These are phyloP conservation scores for Avena sativa DNA, from an alignment of 176 grass and related monocot species.

Conservation along the genomic window DNA sequence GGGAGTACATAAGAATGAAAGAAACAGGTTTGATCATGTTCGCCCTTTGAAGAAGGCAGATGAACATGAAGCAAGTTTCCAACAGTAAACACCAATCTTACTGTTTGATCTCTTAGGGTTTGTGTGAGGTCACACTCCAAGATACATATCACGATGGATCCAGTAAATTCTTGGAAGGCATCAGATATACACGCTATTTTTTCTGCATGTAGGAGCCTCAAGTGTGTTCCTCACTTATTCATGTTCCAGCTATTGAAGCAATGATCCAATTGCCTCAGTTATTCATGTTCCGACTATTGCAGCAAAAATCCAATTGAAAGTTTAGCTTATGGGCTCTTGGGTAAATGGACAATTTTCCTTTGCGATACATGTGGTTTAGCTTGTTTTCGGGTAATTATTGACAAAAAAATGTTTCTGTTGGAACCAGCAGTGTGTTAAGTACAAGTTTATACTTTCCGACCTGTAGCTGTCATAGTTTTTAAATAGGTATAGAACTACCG, in stretches of 20 bases:
- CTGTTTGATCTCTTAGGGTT: conserved; percentile 33
- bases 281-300: neutral
- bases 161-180: conserved; percentile 14
- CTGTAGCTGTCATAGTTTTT: conserved; percentile 34
- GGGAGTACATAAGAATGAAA: conserved; percentile 20
- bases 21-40: conserved; percentile 27
- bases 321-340: conserved; percentile 17
- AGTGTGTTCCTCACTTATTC: neutral
- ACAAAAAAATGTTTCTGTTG: conserved; percentile 14
- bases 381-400: conserved; percentile 3
- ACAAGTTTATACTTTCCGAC: conserved; percentile 15
- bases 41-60: conserved; percentile 20
- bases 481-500: conserved; percentile 8
- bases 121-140: neutral
- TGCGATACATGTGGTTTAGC: neutral
- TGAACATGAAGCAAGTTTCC: conserved; percentile 42
- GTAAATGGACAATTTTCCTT: neutral
- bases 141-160: neutral
- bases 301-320: conserved; percentile 7
- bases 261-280: conserved; percentile 18
- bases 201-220: neutral
- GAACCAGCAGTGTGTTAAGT: conserved; percentile 13
- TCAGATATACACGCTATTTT: neutral
- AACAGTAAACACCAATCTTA: conserved; percentile 36
- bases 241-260: neutral